Evolutionary conservation across 441 rosid genomes (phyloP).

Genomic region (Erodium trifolium): DNA sequence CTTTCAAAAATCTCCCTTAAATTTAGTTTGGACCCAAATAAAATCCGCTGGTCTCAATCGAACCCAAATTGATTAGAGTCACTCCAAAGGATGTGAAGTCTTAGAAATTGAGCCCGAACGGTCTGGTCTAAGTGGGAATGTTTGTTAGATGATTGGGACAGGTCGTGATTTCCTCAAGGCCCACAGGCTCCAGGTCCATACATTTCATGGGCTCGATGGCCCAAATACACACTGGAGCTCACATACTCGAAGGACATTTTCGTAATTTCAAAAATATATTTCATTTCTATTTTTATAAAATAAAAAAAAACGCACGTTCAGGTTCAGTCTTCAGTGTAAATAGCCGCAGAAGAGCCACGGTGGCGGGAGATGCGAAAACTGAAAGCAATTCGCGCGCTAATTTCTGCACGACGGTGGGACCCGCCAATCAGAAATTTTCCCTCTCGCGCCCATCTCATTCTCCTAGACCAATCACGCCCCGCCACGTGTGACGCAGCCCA

Average conservation of each 20-base stretch:
- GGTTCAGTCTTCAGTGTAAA: too few species aligned
- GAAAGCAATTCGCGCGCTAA: constrained; percentile 4
- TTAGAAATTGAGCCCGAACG: too few species aligned
- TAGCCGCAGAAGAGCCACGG: background rate
- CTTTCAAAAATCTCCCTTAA: too few species aligned
- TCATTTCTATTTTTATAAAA: background rate
- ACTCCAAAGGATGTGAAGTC: too few species aligned
- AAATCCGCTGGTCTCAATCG: too few species aligned
- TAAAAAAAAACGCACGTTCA: background rate
- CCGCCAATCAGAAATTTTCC: background rate
- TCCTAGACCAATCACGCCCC: background rate
- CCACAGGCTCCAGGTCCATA: background rate
- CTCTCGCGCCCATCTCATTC: background rate
- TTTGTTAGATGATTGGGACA: background rate
- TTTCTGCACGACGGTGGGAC: background rate
- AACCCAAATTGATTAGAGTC: too few species aligned
- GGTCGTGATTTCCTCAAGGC: background rate
- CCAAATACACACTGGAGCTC: background rate
- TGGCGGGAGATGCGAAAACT: constrained; percentile 2
- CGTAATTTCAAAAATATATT: background rate
- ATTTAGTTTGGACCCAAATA: too few species aligned
- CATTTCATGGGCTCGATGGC: background rate
- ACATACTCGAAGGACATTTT: background rate
- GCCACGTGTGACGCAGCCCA: background rate
- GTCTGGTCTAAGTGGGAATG: too few species aligned